Conservation (phyloP, 2,329 filamentous ascomycete genomes). For the Fusarium citri region DNA sequence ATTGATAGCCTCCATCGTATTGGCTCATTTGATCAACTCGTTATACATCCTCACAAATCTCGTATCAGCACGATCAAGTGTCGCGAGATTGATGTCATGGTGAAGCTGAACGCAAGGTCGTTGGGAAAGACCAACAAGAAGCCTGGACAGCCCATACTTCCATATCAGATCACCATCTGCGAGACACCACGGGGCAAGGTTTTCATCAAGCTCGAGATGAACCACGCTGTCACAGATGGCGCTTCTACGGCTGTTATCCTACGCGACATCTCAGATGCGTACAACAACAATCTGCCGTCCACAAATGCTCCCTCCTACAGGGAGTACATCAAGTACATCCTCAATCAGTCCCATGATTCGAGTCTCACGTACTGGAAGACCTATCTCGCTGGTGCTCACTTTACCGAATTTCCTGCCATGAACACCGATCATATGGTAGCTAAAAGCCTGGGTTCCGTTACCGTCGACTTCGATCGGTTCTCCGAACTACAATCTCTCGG, state of each 20-base stretch:
- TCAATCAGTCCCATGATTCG: slow-evolving; percentile 1
- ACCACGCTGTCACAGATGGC: slow-evolving; percentile 52
- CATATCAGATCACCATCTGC: slow-evolving; percentile 45
- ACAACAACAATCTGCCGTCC: slow-evolving; percentile 20
- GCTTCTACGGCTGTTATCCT: slow-evolving; percentile 47
- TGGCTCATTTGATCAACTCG: slow-evolving; percentile 48
- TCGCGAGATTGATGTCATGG: slow-evolving; percentile 43
- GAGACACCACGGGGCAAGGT: slow-evolving; percentile 20
- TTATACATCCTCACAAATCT: slow-evolving; percentile 11
- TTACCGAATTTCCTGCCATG: slow-evolving; percentile 15
- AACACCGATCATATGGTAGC: not conserved
- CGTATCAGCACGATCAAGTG: slow-evolving; percentile 26
- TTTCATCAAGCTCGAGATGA: slow-evolving; percentile 50
- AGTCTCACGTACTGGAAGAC: slow-evolving; percentile 38
- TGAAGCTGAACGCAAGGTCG: slow-evolving; percentile 32
- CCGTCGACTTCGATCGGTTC: slow-evolving; percentile 18
- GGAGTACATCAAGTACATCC: slow-evolving; percentile 37
- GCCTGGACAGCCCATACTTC: slow-evolving; percentile 22
- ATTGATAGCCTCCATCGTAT: slow-evolving; percentile 43
- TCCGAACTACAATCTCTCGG: slow-evolving; percentile 14
- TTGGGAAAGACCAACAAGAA: slow-evolving; percentile 29
- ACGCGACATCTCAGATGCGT: slow-evolving; percentile 47
- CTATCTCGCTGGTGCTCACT: slow-evolving; percentile 14
- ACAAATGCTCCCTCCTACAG: slow-evolving; percentile 24
- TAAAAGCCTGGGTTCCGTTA: not conserved